Evolutionary conservation across 192 early-diverging fungal species (phyloP).

Genomic region (Rhizophagus sp.): DNA sequence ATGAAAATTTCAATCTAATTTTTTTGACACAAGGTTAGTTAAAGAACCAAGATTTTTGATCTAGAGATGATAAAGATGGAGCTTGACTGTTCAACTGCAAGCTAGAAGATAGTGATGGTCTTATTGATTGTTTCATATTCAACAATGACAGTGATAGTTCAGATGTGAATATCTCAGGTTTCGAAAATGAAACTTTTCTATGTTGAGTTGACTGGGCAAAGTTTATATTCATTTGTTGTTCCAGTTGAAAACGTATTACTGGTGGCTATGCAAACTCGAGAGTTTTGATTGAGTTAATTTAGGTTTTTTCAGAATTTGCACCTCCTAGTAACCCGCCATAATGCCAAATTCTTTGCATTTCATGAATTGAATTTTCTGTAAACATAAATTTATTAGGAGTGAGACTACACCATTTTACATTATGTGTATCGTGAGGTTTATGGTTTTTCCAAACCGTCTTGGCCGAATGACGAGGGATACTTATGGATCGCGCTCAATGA

Average conservation of each 20-base stretch:
- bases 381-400: not conserved
- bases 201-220: not conserved
- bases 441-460: too few relatives aligned
- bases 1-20: too few relatives aligned
- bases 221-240: not conserved
- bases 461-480: too few relatives aligned
- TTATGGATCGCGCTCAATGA: too few relatives aligned
- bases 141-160: constrained; percentile 16
- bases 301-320: not conserved
- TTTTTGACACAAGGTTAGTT: not conserved
- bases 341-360: not conserved
- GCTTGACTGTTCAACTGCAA: not conserved
- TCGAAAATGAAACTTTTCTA: not conserved
- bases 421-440: too few relatives aligned
- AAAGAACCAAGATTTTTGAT: constrained; percentile 6
- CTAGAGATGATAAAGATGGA: constrained; percentile 6
- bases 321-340: constrained; percentile 29
- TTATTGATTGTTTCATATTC: not conserved
- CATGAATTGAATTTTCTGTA: not conserved
- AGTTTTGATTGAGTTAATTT: not conserved
- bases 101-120: not conserved
- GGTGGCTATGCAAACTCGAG: not conserved
- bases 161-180: not conserved
- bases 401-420: constrained; percentile 15
- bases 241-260: not conserved